Evolutionary conservation across 208 protist genomes (phyloP), one percentile per base, ranked within the genome.

Genomic region (Acanthamoeba healyi): DNA sequence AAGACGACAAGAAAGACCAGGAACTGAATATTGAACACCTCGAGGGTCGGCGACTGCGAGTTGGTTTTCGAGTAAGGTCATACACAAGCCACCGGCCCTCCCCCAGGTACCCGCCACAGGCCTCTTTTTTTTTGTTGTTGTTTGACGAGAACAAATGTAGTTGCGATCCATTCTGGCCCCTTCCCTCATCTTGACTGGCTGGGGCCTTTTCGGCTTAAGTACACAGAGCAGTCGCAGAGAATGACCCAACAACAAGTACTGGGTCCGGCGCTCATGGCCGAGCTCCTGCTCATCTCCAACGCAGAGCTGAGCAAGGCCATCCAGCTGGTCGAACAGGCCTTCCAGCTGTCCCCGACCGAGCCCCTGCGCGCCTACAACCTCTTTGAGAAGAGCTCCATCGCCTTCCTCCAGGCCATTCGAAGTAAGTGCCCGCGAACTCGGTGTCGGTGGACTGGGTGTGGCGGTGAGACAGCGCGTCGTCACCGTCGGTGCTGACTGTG

Each of bases 321-420:
- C 4, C 63, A 72, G 34, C 63, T 72, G 19, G 63, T 38, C 9
- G 63, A 72, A 6, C 63, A 72, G 34, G 63, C 63, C 4, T 72
- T 72, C n/a, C 63, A 72, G 34, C n/a, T 40, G 19, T 10, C 63
- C 7, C n/a, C 26, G 4, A 40, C 4, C 34, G 34, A 72, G 2
- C 29, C 63, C 63, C 5, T 29, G 9, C 63, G 63, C 9, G 63
- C 63, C 63, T 38, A 72, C 9, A 38, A 32, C 17, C 63, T 72
- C 63, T 72, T 72, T 29, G 63, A 72, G n/a, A 72, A 72, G 63
- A 72, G 63, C 63, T 72, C 63, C 63, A 72, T 72, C 4, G 26
- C 63, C 26, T 72, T 72, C 26, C 63, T 72, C 15, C 63, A 72
- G 63, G 63, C 63, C 15, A 72, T 72, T 72, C 63, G 63, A 2